Evolutionary conservation across 768 basidiomycete species (phyloP), one percentile per base, ranked within the genome.

Genomic region (Gautieria morchelliformis): DNA sequence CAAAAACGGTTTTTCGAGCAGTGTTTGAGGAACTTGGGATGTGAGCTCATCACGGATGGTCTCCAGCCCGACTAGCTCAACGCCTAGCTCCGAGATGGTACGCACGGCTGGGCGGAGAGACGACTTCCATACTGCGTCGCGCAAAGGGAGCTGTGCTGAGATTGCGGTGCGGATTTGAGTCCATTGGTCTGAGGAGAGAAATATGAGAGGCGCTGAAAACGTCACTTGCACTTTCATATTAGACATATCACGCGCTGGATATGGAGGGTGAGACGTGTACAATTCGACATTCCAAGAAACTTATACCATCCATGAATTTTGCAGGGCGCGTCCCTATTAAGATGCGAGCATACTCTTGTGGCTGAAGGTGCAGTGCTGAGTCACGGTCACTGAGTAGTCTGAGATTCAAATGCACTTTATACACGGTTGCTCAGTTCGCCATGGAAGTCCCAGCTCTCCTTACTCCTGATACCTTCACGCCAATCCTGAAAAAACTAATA

Each of bases 71-170:
- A 87, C 78, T 42, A 98, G 72, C 40, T 81, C 77, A 55, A 96
- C 80, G 60, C 85, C 77, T n/a, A 97, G 78, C 62, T 91, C 85
- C 66, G 93, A 92, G 52, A 99, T 91, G 0, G 92, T 96, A 61
- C 88, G 80, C 44, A 93, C 74, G 15, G 81, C 81, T 5, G 86
- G 77, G 44, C 85, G 76, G 2, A 83, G 80, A 4, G 79, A 64
- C 17, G 88, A 79, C 69, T 89, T 94, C 94, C 96, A 97, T 69
- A 97, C 91, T 27, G 98, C 79, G 70, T 87, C 94, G 52, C 86
- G 83, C 53, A 99, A 74, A 0, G 96, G 96, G 6, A 90, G 70
- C 63, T 88, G 89, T 1, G 82, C 78, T n/a, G 74, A 68, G 35
- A 93, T 71, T 3, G 85, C 80, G 17, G 74, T 69, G 59, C 81